phyloP scores from a whole-genome alignment of 1,284 basidiomycete species.

The Waitea zeae region DNA sequence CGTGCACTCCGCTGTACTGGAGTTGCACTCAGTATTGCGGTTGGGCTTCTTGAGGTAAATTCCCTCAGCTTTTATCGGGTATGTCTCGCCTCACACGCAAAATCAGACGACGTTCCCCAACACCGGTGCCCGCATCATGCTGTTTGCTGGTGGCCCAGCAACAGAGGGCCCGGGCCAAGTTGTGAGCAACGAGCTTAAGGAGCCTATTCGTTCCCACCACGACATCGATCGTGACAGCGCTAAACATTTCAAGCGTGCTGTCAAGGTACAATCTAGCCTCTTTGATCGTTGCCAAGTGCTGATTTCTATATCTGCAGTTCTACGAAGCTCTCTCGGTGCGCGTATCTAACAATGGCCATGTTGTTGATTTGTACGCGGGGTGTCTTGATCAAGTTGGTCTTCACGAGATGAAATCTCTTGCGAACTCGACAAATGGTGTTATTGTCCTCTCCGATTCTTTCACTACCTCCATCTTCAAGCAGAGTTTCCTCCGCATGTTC shows the following conservation, averaged over 20 bases:
- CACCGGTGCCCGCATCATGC: conserved; percentile 92
- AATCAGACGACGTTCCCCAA: conserved; percentile 82
- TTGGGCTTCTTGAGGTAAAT: conserved; percentile 87
- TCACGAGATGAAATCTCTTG: conserved; percentile 92
- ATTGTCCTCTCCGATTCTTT: conserved; percentile 97
- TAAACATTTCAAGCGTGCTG: conserved; percentile 95
- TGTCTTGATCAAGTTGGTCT: conserved; percentile 97
- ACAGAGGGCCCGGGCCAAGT: conserved; percentile 97
- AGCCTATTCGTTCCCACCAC: conserved; percentile 97
- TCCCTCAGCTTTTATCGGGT: conserved; percentile 8
- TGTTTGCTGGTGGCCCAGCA: conserved; percentile 92
- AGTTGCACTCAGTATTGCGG: conserved; percentile 86
- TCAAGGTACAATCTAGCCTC: conserved; percentile 49
- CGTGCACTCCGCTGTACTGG: conserved; percentile 93
- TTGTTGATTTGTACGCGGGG: conserved; percentile 91
- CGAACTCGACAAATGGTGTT: conserved; percentile 92
- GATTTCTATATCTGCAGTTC: conserved; percentile 34
- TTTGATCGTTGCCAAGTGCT: too few relatives aligned
- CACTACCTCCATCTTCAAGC: conserved; percentile 97
- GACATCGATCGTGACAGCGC: conserved; percentile 97
- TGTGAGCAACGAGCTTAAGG: conserved; percentile 88
- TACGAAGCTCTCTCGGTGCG: conserved; percentile 94
- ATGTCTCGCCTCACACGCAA: not conserved
- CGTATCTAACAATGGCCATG: conserved; percentile 88
- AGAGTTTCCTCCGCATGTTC: conserved; percentile 89